phyloP scores from a whole-genome alignment of 2,329 filamentous ascomycete species.

The Pseudogymnoascus sp. region DNA sequence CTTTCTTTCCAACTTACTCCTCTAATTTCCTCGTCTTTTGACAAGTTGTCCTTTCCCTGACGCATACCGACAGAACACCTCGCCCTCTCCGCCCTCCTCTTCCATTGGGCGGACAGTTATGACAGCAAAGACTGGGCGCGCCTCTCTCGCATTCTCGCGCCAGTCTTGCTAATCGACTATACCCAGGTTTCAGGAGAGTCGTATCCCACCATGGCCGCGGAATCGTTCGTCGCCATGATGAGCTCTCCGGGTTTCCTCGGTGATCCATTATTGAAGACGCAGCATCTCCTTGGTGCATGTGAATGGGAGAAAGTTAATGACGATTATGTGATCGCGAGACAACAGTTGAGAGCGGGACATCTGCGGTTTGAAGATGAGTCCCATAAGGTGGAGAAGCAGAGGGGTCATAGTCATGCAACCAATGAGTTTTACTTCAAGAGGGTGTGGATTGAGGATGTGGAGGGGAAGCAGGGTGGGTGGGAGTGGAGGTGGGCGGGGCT shows the following conservation, averaged over 20 bases:
- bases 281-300: slow-evolving; percentile 54
- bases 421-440: slow-evolving; percentile 24
- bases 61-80: slow-evolving; percentile 36
- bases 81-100: slow-evolving; percentile 41
- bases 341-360: slow-evolving; percentile 54
- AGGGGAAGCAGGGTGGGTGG: slow-evolving; percentile 13
- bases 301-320: slow-evolving; percentile 51
- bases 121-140: slow-evolving; percentile 58
- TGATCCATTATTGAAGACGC: slow-evolving; percentile 52
- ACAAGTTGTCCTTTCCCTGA: background rate
- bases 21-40: background rate
- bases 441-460: slow-evolving; percentile 10
- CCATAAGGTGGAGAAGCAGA: slow-evolving; percentile 18
- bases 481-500: slow-evolving; percentile 25
- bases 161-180: slow-evolving; percentile 58
- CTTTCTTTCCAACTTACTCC: background rate
- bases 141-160: slow-evolving; percentile 52
- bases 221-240: slow-evolving; percentile 54
- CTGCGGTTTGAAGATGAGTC: slow-evolving; percentile 33
- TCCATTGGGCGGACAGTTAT: slow-evolving; percentile 59
- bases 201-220: slow-evolving; percentile 53
- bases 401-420: slow-evolving; percentile 22
- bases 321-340: slow-evolving; percentile 50
- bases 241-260: slow-evolving; percentile 49
- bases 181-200: slow-evolving; percentile 51